Evolutionary conservation across 2,329 filamentous ascomycete genomes (phyloP), one percentile per base, ranked within the genome.

Genomic region (Purpureocillium lavendulum): DNA sequence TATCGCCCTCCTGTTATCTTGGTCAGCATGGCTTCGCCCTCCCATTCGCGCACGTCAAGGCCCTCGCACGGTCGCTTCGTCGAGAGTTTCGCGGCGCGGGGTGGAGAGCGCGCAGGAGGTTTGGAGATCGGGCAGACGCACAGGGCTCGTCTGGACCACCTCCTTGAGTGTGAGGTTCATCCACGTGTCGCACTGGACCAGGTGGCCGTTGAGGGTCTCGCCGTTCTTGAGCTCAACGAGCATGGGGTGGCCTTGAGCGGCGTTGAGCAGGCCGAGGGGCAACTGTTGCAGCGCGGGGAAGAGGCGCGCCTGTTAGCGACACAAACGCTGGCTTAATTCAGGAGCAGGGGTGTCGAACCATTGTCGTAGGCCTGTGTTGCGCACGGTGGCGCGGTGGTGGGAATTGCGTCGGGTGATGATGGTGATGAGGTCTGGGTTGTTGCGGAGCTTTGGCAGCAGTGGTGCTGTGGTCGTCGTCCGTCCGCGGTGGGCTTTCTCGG

Each of bases 111-210:
- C 7, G 12, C 12, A 12, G 26, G 12, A 29, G 29, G 7, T 12
- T 30, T 6, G 29, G 29, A 12, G 29, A 10, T 26, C 21, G 30
- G 16, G 16, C 6, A 15, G 28, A 38, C 71, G 38, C 65, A 84
- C 80, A 17, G 90, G 82, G 59, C 84, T 95, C 14, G 92, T 97
- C 66, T 97, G 90, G 29, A 97, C 87, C 16, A 98, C 94, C 63
- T 97, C 92, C 64, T 92, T 94, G 50, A 98, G 68, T 2, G 90
- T 97, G 52, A 98, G 70, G 68, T 98, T 98, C 92, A 98, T 98
- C 88, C 92, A 98, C 36, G 90, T 98, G 64, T 98, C 92, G 79
- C 90, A 98, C 63, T 84, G 87, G 62, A 96, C 84, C 43, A 98
- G 73, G 58, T 96, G 88, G 47, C 92, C 92, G 67, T 97, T 98